These are phyloP conservation scores for Fusarium clavum DNA, from an alignment of 2,329 filamentous ascomycete genomes.

Conservation along the genomic window DNA sequence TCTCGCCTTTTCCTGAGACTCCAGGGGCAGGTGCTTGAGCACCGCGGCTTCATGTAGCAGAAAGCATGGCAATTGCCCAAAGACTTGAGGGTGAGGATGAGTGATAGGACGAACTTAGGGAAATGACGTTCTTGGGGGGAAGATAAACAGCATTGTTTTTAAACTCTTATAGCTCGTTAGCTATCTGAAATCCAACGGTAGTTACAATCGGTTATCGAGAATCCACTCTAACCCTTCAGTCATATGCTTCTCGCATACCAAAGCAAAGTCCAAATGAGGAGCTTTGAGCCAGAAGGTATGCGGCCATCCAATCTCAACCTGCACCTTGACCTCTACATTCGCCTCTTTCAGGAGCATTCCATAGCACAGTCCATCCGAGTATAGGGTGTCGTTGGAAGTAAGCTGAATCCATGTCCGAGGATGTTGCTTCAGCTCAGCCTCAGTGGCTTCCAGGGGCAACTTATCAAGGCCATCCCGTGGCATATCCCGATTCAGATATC, in stretches of 20 bases:
- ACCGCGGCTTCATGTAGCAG: not conserved
- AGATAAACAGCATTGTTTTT: not conserved
- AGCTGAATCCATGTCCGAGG: slow-evolving; percentile 62
- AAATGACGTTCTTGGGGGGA: not conserved
- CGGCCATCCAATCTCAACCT: slow-evolving; percentile 60
- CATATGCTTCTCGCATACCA: slow-evolving; percentile 57
- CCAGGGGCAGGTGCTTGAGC: not conserved
- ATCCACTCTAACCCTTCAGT: slow-evolving; percentile 57
- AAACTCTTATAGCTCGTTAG: not conserved
- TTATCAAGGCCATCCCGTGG: slow-evolving; percentile 55
- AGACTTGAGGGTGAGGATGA: not conserved
- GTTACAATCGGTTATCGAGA: slow-evolving; percentile 16
- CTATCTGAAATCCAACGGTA: not conserved
- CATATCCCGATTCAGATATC: slow-evolving; percentile 49
- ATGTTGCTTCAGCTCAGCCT: slow-evolving; percentile 48
- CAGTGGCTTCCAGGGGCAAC: slow-evolving; percentile 56
- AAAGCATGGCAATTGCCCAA: not conserved
- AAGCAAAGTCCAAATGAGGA: slow-evolving; percentile 55
- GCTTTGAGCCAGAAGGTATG: slow-evolving; percentile 65
- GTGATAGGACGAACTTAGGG: not conserved
- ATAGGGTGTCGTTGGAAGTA: slow-evolving; percentile 63
- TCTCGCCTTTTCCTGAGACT: not conserved
- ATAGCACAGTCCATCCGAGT: slow-evolving; percentile 64
- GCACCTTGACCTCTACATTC: slow-evolving; percentile 55
- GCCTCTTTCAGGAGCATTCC: slow-evolving; percentile 55